Evolutionary conservation across 2,329 filamentous ascomycete species (phyloP), one percentile per base, ranked within the genome.

Genomic region (Aspergillus clavatus): DNA sequence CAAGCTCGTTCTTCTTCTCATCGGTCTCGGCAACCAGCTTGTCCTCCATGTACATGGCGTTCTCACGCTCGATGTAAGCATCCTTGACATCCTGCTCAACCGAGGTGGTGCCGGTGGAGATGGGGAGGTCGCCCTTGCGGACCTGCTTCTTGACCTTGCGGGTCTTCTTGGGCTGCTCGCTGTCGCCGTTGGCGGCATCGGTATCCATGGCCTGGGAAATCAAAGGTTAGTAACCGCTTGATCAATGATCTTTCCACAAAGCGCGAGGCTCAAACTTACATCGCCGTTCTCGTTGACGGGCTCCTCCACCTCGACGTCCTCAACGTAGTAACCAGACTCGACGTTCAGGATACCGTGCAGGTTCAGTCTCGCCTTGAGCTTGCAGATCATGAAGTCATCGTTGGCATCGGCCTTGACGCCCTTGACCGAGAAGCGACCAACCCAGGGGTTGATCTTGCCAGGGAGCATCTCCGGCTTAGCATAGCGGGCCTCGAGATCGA

Each of bases 121-220:
- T 85, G 51, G 90, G 88, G 45, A 98, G 79, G 57, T 97, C 91
- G 55, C 93, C 93, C 79, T 96, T 97, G 72, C 91, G 87, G 55
- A 96, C 87, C 75, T 97, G 91, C 82, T 97, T 98, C 86, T 96
- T 97, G 59, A 98, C 88, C 77, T 96, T 97, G 67, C 91, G 86
- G 43, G 83, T 95, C 84, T 87, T 87, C 55, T 81, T 81, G 63
- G 89, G 89, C 50, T 83, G 80, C 44, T 82, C 80, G 3, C 80
- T 77, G 51, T 82, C 79, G 58, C 75, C 79, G 57, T 78, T 78
- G 46, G 69, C 51, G 38, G 74, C 73, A 57, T 94, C 88, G 40
- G 87, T 91, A 28, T 94, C 89, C 88, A 93, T 94, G 53, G 87
- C 84, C 85, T 89, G 63, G 64, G 22, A 31, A 40, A 23, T n/a